Percentiles rank a stretch among this genome's conserved stretches.
These are phyloP conservation scores for Umbilicus rupestris DNA, from an alignment of 164 flowering plant species.

Conservation along the genomic window DNA sequence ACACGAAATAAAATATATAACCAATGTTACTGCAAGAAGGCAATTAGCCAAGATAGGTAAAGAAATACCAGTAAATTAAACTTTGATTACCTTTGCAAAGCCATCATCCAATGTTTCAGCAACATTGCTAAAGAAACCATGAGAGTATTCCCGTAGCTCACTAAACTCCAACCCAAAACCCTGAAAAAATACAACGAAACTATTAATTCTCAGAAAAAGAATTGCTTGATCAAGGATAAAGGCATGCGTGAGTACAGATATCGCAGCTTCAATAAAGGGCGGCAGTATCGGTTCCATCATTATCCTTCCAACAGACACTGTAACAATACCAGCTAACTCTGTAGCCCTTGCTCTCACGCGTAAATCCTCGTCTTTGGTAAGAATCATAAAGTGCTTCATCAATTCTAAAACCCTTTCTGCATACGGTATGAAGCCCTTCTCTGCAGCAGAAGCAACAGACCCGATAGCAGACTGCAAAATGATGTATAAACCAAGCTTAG, in stretches of 20 bases:
- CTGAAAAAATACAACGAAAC: constrained; percentile 26
- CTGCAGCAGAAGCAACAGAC: constrained; percentile 95
- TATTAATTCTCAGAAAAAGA: constrained; percentile 5
- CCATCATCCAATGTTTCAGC: constrained; percentile 86
- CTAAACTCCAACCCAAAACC: constrained; percentile 88
- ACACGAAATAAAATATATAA: constrained; percentile 9
- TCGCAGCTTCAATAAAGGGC: constrained; percentile 92
- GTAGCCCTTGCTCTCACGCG: constrained; percentile 92
- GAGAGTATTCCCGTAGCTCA: constrained; percentile 94
- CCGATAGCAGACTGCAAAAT: constrained; percentile 89
- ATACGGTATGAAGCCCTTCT: constrained; percentile 83
- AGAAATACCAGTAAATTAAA: constrained; percentile 2
- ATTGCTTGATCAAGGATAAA: not conserved
- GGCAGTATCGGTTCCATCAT: constrained; percentile 85
- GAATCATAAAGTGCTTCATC: constrained; percentile 90
- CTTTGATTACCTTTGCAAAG: constrained; percentile 49
- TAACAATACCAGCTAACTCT: constrained; percentile 89
- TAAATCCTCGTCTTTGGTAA: constrained; percentile 87
- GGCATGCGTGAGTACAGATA: constrained; percentile 38
- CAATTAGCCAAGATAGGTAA: not conserved
- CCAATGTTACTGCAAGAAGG: too few relatives aligned
- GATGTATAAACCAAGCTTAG: not conserved
- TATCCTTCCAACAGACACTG: constrained; percentile 82
- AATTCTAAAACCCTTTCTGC: constrained; percentile 88
- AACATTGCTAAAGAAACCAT: constrained; percentile 93